Conservation (phyloP, 345 rosid genomes). For the Odontarrhena argentea region DNA sequence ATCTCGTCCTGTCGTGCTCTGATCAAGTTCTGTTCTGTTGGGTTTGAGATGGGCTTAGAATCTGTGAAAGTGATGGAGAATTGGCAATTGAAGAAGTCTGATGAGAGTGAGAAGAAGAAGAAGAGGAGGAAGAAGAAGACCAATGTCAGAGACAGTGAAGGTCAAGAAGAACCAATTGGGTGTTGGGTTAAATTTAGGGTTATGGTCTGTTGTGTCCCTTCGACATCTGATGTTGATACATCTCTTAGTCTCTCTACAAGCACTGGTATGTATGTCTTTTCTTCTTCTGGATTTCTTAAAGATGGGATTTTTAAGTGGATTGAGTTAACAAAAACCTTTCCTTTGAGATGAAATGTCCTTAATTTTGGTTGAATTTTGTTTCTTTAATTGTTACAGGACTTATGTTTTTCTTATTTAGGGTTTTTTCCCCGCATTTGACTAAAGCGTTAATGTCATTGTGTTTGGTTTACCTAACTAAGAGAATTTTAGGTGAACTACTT, state of each 20-base stretch:
- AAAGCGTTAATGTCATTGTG: conserved; percentile 22
- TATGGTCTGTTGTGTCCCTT: conserved; percentile 63
- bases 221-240: conserved; percentile 78
- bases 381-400: conserved; percentile 11
- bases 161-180: conserved; percentile 47
- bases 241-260: conserved; percentile 56
- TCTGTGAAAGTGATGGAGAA: conserved; percentile 34
- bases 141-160: conserved; percentile 33
- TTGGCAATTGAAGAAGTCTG: conserved; percentile 31
- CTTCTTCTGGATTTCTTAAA: conserved; percentile 9
- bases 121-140: conserved; percentile 45
- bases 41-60: conserved; percentile 35
- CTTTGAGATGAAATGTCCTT: background rate
- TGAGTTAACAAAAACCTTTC: conserved; percentile 7
- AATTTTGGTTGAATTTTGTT: conserved; percentile 6
- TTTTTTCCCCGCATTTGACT: conserved; percentile 23
- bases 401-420: conserved; percentile 24
- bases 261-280: conserved; percentile 46
- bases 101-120: conserved; percentile 42
- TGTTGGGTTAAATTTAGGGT: conserved; percentile 71
- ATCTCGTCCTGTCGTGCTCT: background rate
- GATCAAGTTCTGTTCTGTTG: conserved; percentile 11
- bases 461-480: conserved; percentile 37
- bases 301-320: background rate
- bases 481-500: background rate